A percentile compares a stretch with the other conserved stretches of the same genome.
Conservation (phyloP, 768 basidiomycete species). For the Kwoniella shandongensis region DNA sequence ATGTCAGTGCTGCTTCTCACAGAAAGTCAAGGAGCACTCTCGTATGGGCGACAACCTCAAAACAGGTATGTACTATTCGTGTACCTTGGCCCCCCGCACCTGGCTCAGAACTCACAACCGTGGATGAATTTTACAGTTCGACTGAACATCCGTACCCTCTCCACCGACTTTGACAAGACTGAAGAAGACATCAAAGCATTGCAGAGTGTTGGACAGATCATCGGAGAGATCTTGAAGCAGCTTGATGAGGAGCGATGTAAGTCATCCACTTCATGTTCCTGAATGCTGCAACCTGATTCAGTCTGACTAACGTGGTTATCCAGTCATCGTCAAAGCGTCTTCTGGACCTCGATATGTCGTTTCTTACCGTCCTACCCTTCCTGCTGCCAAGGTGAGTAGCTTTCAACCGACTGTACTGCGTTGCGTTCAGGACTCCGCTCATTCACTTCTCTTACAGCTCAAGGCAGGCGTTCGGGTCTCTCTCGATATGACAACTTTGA, state of each 20-base stretch:
- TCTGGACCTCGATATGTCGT: slow-evolving; percentile 98
- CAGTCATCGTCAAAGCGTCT: slow-evolving; percentile 97
- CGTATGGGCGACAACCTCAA: slow-evolving; percentile 80
- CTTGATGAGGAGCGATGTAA: slow-evolving; percentile 94
- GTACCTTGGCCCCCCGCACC: too few relatives aligned
- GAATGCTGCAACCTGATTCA: slow-evolving; percentile 12
- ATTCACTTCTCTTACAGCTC: slow-evolving; percentile 61
- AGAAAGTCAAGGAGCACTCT: slow-evolving; percentile 97
- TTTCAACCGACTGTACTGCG: neutral
- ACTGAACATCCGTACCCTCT: slow-evolving; percentile 82
- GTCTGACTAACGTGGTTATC: neutral
- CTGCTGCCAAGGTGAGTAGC: slow-evolving; percentile 60
- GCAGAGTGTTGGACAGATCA: slow-evolving; percentile 97
- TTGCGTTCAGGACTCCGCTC: slow-evolving; percentile 16
- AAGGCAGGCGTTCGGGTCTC: slow-evolving; percentile 93
- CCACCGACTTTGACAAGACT: slow-evolving; percentile 87
- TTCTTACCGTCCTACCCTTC: slow-evolving; percentile 88
- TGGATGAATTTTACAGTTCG: slow-evolving; percentile 67
- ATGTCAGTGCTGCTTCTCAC: slow-evolving; percentile 3
- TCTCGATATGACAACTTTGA: slow-evolving; percentile 98
- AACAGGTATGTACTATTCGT: slow-evolving; percentile 82
- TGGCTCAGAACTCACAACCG: too few relatives aligned
- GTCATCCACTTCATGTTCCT: too few relatives aligned
- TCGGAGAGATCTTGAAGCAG: slow-evolving; percentile 98
- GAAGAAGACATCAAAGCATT: slow-evolving; percentile 99